Base-by-base conservation (phyloP, 495 filamentous ascomycete genomes). In the Xylaria acuta region DNA sequence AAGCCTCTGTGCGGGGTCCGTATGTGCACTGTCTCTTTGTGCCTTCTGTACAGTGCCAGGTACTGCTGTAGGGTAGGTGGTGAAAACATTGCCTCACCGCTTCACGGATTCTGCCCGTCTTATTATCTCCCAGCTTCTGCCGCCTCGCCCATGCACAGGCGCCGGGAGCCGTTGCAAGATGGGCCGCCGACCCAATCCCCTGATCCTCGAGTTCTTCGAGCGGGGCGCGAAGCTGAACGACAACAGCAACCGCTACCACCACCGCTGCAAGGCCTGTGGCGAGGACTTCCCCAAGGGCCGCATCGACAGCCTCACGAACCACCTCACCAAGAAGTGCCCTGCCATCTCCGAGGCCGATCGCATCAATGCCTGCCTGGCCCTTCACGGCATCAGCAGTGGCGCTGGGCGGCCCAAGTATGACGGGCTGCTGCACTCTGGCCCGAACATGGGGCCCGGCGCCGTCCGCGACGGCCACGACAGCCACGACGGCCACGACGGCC, bases 251-350 rank as follows among this genome's bases (percentile, higher is more conserved):
- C 89, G 94, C 56, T 97, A 97, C 76, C 90, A 92, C 75, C 92
- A 95, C 79, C 94, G 91, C 4, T 97, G 93, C 87, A 94, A 93
- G 83, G 85, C 89, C 51, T 97, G 94, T 76, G 92, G 93, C 60
- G 92, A 95, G 76, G 88, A 90, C 74, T 95, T 95, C 71, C 92
- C 92, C 56, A 95, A 95, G 75, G 94, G 94, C 74, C 88, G 94
- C 64, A 89, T 93, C 76, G 94, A 97, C 72, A 93, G 88, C 76
- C 81, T 97, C 25, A 91, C 88, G 41, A 90, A 83, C 73, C 94
- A 97, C 77, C 83, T 97, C 59, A 87, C 91, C 54, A 95, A 93
- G 80, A 94, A 91, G 82, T 97, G 94, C 77, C 91, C 90, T 53
- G 91, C 90, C 25, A 90, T 94, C 40, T 84, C 88, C 43, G 81